Percentiles rank a stretch among this genome's conserved stretches.
Evolutionary conservation across 257 asterid species (phyloP).

Genomic region (Ilex aquifolium): DNA sequence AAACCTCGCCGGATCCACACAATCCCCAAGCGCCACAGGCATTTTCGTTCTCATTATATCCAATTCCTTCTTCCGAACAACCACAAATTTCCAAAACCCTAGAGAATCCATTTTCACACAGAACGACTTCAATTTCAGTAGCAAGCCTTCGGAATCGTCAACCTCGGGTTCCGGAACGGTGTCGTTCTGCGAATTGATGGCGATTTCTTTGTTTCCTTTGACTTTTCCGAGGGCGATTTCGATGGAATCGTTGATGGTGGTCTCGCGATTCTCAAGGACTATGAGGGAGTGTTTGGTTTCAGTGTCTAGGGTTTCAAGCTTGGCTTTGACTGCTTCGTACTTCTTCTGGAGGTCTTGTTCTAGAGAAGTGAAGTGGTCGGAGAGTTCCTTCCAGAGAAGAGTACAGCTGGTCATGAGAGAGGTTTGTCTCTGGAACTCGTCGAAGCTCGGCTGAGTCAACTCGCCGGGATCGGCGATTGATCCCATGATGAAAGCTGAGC

Average conservation of each 20-base stretch:
- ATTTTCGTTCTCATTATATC: conserved; percentile 53
- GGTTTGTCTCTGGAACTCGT: conserved; percentile 94
- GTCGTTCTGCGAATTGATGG: conserved; percentile 5
- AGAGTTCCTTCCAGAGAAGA: conserved; percentile 94
- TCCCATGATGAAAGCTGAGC: conserved; percentile 35
- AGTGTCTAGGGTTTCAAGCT: conserved; percentile 39
- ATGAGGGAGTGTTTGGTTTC: conserved; percentile 53
- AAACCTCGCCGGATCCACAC: conserved; percentile 92
- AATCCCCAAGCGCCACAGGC: conserved; percentile 59
- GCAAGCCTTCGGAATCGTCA: conserved; percentile 61
- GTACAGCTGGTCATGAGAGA: conserved; percentile 98
- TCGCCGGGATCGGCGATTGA: conserved; percentile 97
- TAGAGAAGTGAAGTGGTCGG: conserved; percentile 86
- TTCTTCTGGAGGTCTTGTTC: conserved; percentile 74
- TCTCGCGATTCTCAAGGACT: conserved; percentile 69
- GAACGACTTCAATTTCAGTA: conserved; percentile 45
- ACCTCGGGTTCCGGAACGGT: conserved; percentile 39
- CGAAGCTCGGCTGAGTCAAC: conserved; percentile 71
- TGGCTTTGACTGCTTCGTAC: conserved; percentile 58
- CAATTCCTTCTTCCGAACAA: conserved; percentile 72
- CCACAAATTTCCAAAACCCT: conserved; percentile 68
- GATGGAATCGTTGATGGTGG: conserved; percentile 53
- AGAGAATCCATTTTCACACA: conserved; percentile 64
- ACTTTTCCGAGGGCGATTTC: conserved; percentile 39
- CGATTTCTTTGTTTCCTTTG: conserved; percentile 21